Conservation (phyloP, 192 early-diverging fungal species). For the Entrophospora sp. region DNA sequence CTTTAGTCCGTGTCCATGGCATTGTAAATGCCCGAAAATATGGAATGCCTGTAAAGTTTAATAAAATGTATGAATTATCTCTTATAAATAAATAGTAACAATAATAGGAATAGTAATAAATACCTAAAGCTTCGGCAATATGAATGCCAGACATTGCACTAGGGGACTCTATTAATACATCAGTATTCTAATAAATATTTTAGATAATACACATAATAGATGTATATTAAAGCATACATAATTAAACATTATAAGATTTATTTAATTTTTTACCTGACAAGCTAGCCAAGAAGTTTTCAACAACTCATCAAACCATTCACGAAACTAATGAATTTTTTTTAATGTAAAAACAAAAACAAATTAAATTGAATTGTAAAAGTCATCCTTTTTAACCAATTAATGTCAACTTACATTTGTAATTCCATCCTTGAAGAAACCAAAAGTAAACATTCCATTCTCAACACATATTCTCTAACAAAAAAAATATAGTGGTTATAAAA, state of each 20-base stretch:
- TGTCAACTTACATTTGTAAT: constrained; percentile 32
- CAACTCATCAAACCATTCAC: constrained; percentile 55
- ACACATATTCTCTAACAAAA: constrained; percentile 44
- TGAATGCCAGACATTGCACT: constrained; percentile 62
- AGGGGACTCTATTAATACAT: constrained; percentile 61
- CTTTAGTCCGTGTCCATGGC: constrained; percentile 68
- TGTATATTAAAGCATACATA: too few species aligned
- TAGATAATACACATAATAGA: too few species aligned
- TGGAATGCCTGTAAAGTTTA: constrained; percentile 49
- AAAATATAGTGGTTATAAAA: too few species aligned
- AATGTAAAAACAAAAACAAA: not conserved
- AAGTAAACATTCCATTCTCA: constrained; percentile 60
- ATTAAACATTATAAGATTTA: too few species aligned
- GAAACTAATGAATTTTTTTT: constrained; percentile 33
- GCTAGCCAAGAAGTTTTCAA: constrained; percentile 44
- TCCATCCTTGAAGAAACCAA: constrained; percentile 51
- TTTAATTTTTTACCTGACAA: constrained; percentile 37
- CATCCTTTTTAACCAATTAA: not conserved
- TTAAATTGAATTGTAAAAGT: not conserved
- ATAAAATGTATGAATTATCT: not conserved
- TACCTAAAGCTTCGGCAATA: constrained; percentile 51
- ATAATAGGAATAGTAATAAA: not conserved
- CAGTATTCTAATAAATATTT: constrained; percentile 39
- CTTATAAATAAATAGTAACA: not conserved
- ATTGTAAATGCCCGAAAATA: constrained; percentile 62